Percentiles rank a stretch among this genome's conserved stretches.
Conservation (phyloP, 2,329 filamentous ascomycete genomes). For the Aspergillus arachidicola region DNA sequence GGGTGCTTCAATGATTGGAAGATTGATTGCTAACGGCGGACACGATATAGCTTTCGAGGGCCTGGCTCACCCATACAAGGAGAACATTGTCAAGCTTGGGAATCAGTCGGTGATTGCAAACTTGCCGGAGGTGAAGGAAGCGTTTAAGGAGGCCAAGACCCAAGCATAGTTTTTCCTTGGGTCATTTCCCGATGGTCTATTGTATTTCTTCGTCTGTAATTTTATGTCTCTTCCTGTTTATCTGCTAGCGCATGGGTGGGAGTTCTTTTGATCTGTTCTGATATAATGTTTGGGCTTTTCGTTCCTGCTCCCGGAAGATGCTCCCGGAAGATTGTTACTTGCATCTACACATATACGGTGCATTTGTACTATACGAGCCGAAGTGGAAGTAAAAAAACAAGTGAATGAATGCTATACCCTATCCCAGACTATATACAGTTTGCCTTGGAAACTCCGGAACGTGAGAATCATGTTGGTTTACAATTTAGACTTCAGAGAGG, state of each 20-base stretch:
- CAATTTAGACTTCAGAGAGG: slow-evolving; percentile 36
- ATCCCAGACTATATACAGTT: slow-evolving; percentile 20
- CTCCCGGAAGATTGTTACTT: not conserved
- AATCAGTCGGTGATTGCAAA: slow-evolving; percentile 51
- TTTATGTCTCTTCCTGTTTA: slow-evolving; percentile 26
- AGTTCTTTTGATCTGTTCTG: slow-evolving; percentile 31
- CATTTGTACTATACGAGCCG: slow-evolving; percentile 15
- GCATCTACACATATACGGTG: slow-evolving; percentile 10
- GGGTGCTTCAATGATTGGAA: not conserved
- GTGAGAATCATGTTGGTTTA: slow-evolving; percentile 22
- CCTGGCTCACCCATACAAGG: slow-evolving; percentile 84
- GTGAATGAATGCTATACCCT: slow-evolving; percentile 24
- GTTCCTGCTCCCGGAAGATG: not conserved
- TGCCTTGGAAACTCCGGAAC: slow-evolving; percentile 21
- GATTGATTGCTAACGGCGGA: not conserved
- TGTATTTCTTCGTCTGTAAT: slow-evolving; percentile 31
- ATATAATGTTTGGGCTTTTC: slow-evolving; percentile 4
- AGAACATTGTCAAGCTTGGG: slow-evolving; percentile 77
- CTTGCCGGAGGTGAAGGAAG: slow-evolving; percentile 39
- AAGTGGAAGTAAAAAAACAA: slow-evolving; percentile 5
- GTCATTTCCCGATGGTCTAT: slow-evolving; percentile 19
- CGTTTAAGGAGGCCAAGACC: slow-evolving; percentile 35
- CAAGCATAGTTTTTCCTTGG: slow-evolving; percentile 8
- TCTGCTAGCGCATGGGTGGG: slow-evolving; percentile 45
- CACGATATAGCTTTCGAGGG: slow-evolving; percentile 76